A percentile compares a stretch with the other conserved stretches of the same genome.
These are phyloP conservation scores for Elongisporangium anandrum DNA, from an alignment of 352 stramenopile genomes.

Conservation along the genomic window DNA sequence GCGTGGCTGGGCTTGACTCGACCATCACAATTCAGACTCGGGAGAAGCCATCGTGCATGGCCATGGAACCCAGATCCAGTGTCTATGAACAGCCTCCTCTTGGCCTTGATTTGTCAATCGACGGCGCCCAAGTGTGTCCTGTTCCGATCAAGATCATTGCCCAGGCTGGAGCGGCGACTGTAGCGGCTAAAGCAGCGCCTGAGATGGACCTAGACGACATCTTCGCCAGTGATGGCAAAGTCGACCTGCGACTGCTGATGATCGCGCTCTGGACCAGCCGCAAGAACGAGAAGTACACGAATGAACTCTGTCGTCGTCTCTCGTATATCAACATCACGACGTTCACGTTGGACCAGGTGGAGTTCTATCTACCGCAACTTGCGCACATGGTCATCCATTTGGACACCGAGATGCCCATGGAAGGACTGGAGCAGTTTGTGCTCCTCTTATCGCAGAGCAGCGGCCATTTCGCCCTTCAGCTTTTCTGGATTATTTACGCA, in stretches of 20 bases:
- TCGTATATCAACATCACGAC: conserved; percentile 40
- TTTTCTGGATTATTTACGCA: conserved; percentile 84
- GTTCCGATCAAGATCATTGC: conserved; percentile 3
- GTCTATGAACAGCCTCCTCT: not conserved
- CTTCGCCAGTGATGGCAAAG: conserved; percentile 33
- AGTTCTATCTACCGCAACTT: conserved; percentile 80
- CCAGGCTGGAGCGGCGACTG: conserved; percentile 1
- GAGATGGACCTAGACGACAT: conserved; percentile 22
- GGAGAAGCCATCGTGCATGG: not conserved
- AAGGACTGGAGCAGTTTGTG: conserved; percentile 77
- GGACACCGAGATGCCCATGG: conserved; percentile 71
- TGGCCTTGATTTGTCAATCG: not conserved
- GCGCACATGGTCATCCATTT: conserved; percentile 83
- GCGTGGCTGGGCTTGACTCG: not conserved
- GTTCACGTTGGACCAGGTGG: conserved; percentile 63
- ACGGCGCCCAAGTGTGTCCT: conserved; percentile 3
- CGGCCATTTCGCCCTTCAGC: conserved; percentile 76
- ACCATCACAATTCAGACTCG: not conserved
- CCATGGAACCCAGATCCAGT: not conserved
- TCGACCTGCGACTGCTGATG: conserved; percentile 71
- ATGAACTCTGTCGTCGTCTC: conserved; percentile 56
- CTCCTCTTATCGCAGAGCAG: conserved; percentile 70
- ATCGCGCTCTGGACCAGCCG: conserved; percentile 74
- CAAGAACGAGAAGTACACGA: conserved; percentile 49
- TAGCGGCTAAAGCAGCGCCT: not conserved